A percentile compares a stretch with the other conserved stretches of the same genome.
These are phyloP conservation scores for Neurospora sp. DNA, from an alignment of 2,329 filamentous ascomycete species.

Conservation along the genomic window DNA sequence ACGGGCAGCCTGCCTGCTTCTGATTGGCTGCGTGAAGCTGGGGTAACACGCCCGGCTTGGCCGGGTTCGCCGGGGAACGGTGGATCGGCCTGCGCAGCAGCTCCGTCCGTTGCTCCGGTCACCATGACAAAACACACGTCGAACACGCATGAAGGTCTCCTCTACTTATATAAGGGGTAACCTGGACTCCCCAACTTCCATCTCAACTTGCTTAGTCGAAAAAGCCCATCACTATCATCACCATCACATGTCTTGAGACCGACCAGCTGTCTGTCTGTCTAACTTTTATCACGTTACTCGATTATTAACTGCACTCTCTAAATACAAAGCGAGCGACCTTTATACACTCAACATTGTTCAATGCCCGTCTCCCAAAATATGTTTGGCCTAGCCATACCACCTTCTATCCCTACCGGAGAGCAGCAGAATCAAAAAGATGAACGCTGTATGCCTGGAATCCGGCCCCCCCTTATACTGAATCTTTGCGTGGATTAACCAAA, in stretches of 20 bases:
- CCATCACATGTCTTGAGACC: not conserved
- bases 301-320: not conserved
- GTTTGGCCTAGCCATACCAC: not conserved
- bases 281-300: not conserved
- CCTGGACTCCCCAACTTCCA: not conserved
- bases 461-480: not conserved
- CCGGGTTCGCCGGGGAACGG: not conserved
- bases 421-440: not conserved
- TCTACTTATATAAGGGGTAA: not conserved
- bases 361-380: not conserved
- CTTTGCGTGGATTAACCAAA: not conserved
- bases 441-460: not conserved
- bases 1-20: not conserved
- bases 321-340: not conserved
- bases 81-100: not conserved
- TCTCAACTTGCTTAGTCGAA: not conserved
- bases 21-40: constrained; percentile 4
- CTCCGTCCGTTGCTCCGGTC: not conserved
- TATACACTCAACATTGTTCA: not conserved
- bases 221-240: not conserved
- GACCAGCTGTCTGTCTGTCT: not conserved
- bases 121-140: not conserved
- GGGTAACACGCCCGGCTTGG: not conserved
- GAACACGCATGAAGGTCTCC: not conserved
- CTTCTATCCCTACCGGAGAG: not conserved